Percentiles rank a stretch among this genome's conserved stretches.
These are phyloP conservation scores for Scytalidium sp. DNA, from an alignment of 2,329 filamentous ascomycete genomes.

Conservation along the genomic window DNA sequence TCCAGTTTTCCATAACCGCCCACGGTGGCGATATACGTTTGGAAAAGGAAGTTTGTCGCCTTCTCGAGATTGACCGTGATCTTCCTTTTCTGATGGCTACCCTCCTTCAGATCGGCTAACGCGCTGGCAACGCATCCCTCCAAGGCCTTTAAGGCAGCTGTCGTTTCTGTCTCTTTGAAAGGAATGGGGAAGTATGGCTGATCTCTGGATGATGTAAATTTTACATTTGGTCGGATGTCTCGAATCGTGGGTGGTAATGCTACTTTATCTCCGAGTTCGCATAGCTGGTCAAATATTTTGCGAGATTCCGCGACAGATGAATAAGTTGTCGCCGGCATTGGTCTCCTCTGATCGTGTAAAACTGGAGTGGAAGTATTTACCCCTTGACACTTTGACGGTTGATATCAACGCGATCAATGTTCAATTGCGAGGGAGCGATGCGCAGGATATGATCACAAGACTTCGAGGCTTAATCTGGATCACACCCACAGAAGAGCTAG, in stretches of 20 bases:
- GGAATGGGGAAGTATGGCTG: slow-evolving; percentile 42
- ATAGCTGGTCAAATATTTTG: slow-evolving; percentile 13
- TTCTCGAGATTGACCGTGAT: slow-evolving; percentile 52
- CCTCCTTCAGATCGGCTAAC: slow-evolving; percentile 53
- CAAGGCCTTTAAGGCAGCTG: slow-evolving; percentile 37
- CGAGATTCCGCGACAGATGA: slow-evolving; percentile 11
- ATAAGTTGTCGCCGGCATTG: slow-evolving; percentile 5
- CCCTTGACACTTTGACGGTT: no score
- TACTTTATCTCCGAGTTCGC: slow-evolving; percentile 8
- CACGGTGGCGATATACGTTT: slow-evolving; percentile 54
- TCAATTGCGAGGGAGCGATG: no score
- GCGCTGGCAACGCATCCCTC: slow-evolving; percentile 51
- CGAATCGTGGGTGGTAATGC: slow-evolving; percentile 26
- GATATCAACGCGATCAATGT: no score
- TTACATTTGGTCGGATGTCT: slow-evolving; percentile 21
- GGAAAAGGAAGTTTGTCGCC: slow-evolving; percentile 54
- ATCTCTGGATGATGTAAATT: slow-evolving; percentile 33
- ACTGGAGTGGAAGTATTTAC: no score
- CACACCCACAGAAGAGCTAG: no score
- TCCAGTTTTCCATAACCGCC: slow-evolving; percentile 48
- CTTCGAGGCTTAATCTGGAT: no score
- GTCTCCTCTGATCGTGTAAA: no score
- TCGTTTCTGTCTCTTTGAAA: slow-evolving; percentile 40
- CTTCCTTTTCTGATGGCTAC: slow-evolving; percentile 32
- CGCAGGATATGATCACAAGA: no score